phyloP scores from a whole-genome alignment of 208 protist genomes.

The Wallacemonas collosoma region DNA sequence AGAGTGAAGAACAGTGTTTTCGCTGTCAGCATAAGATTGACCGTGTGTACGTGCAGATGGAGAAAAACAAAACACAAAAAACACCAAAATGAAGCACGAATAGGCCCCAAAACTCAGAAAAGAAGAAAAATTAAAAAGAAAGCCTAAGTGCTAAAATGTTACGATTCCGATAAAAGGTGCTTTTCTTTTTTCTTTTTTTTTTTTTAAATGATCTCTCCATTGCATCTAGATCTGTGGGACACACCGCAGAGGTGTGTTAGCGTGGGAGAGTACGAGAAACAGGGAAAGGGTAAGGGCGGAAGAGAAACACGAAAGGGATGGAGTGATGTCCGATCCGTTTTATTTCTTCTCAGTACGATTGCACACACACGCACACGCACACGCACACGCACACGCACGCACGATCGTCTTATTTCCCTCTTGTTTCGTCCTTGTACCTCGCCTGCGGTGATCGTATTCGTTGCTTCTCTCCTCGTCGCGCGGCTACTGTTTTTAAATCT shows the following conservation, averaged over 20 bases:
- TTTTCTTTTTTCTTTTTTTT: constrained; percentile 23
- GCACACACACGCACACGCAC: no score
- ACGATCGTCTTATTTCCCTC: no score
- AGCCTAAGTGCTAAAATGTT: constrained; percentile 19
- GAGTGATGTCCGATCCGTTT: no score
- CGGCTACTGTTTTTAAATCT: constrained; percentile 29
- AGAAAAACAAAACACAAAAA: constrained; percentile 21
- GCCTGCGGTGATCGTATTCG: no score
- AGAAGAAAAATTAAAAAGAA: constrained; percentile 18
- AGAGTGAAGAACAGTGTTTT: no score
- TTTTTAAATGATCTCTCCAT: constrained; percentile 9
- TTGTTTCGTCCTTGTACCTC: no score
- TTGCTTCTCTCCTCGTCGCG: background rate
- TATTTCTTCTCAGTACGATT: no score
- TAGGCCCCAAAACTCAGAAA: background rate
- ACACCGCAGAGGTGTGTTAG: no score
- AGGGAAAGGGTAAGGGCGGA: no score
- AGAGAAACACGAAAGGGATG: no score
- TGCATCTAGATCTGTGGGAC: background rate
- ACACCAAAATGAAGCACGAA: constrained; percentile 18
- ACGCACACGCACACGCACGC: no score
- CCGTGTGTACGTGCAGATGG: background rate
- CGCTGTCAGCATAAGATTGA: background rate
- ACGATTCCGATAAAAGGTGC: background rate
- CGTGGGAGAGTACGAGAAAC: no score